These are phyloP conservation scores for Hebeloma cylindrosporum DNA, from an alignment of 768 basidiomycete genomes.

Conservation along the genomic window DNA sequence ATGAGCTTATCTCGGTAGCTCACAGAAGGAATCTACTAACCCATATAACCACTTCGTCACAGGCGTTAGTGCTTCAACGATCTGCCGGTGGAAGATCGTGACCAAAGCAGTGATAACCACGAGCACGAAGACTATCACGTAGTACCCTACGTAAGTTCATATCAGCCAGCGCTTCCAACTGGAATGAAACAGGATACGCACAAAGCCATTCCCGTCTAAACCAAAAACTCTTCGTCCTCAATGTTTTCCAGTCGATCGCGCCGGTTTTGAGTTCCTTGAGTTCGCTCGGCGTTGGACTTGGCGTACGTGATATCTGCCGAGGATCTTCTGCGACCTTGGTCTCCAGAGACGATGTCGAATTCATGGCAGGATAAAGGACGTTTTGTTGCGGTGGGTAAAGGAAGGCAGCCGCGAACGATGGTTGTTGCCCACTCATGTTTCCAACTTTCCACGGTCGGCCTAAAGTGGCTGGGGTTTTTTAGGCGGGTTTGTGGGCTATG, in stretches of 20 bases:
- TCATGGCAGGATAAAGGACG: constrained; percentile 12
- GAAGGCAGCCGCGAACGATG: not conserved
- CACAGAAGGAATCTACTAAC: constrained; percentile 37
- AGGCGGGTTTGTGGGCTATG: no score
- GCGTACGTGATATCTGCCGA: constrained; percentile 38
- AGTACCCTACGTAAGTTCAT: constrained; percentile 41
- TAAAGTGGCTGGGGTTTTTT: no score
- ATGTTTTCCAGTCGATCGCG: constrained; percentile 45
- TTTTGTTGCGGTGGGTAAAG: constrained; percentile 16
- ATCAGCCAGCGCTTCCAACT: constrained; percentile 1
- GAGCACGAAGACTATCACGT: constrained; percentile 47
- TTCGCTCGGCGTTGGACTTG: constrained; percentile 68
- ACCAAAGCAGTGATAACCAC: constrained; percentile 52
- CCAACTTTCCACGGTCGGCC: no score
- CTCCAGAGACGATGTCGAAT: constrained; percentile 13
- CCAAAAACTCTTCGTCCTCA: constrained; percentile 51
- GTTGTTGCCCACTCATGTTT: no score
- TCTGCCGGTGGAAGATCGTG: constrained; percentile 65
- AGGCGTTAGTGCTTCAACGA: constrained; percentile 69
- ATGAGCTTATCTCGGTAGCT: constrained; percentile 1
- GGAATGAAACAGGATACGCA: constrained; percentile 31
- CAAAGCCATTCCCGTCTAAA: constrained; percentile 56
- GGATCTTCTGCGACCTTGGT: constrained; percentile 16
- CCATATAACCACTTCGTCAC: constrained; percentile 62
- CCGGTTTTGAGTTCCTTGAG: constrained; percentile 40